These are phyloP conservation scores for Apiotrichum laibachii DNA, from an alignment of 1,284 basidiomycete genomes.

Conservation along the genomic window DNA sequence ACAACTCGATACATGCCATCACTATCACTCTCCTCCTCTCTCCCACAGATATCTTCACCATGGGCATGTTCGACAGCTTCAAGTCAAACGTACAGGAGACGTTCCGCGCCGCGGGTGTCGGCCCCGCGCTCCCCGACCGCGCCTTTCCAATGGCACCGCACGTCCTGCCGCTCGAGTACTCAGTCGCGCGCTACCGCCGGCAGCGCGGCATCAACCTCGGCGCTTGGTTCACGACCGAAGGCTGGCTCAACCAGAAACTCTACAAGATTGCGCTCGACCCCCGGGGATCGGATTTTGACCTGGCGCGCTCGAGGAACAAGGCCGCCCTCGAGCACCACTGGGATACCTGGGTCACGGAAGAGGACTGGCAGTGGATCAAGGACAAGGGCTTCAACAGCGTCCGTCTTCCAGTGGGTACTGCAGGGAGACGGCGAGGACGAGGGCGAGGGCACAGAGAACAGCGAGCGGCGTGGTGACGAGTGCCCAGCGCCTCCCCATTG, in stretches of 20 bases:
- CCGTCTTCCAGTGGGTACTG: conserved; percentile 66
- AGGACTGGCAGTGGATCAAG: conserved; percentile 71
- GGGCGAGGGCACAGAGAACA: too few relatives aligned
- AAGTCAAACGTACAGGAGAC: conserved; percentile 26
- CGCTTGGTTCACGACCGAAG: conserved; percentile 67
- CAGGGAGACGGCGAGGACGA: too few relatives aligned
- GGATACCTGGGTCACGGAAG: conserved; percentile 70
- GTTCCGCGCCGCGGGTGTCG: neutral
- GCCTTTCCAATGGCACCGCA: conserved; percentile 13
- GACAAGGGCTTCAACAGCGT: conserved; percentile 77
- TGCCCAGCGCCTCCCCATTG: too few relatives aligned
- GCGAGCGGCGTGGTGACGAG: too few relatives aligned
- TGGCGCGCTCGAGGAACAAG: conserved; percentile 59
- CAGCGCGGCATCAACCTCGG: conserved; percentile 82
- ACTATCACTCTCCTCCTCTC: too few relatives aligned
- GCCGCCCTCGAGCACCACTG: conserved; percentile 71
- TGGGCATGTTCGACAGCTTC: conserved; percentile 49
- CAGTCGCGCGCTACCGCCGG: conserved; percentile 63
- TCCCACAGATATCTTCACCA: conserved; percentile 13
- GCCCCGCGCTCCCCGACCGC: conserved; percentile 6
- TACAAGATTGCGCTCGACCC: conserved; percentile 41
- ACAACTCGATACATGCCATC: too few relatives aligned
- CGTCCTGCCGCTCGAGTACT: conserved; percentile 22
- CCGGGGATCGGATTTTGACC: conserved; percentile 64
- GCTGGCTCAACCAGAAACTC: conserved; percentile 64